These are phyloP conservation scores for Aspergillus melleus DNA, from an alignment of 2,329 filamentous ascomycete species.

Conservation along the genomic window DNA sequence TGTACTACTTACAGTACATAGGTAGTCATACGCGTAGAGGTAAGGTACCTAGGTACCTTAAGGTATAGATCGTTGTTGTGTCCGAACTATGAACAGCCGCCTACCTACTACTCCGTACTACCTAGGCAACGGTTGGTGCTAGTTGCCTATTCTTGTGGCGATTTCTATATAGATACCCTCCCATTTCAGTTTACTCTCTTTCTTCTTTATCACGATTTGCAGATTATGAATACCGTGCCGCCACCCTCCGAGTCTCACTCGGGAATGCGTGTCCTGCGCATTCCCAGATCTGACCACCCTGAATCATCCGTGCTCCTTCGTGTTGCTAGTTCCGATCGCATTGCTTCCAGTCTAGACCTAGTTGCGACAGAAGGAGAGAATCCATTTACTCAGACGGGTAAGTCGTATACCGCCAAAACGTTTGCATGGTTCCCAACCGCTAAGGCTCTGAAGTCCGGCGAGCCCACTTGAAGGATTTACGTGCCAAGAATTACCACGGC, in stretches of 20 bases:
- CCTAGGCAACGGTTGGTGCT: not conserved
- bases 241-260: constrained; percentile 10
- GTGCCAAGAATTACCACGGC: constrained; percentile 45
- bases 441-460: constrained; percentile 37
- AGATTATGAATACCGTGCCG: constrained; percentile 4
- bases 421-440: not conserved
- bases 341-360: constrained; percentile 54
- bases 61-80: too few species aligned
- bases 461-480: constrained; percentile 36
- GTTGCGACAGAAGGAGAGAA: constrained; percentile 59
- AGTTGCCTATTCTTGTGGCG: not conserved
- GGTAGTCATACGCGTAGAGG: too few species aligned
- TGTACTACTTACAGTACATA: too few species aligned
- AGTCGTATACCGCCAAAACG: constrained; percentile 5
- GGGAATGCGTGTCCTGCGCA: constrained; percentile 46
- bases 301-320: constrained; percentile 51
- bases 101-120: not conserved
- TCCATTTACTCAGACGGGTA: constrained; percentile 53
- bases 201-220: not conserved
- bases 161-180: too few species aligned
- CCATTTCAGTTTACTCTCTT: not conserved
- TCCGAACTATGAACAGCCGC: not conserved
- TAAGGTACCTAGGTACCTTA: too few species aligned
- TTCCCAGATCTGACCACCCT: constrained; percentile 48
- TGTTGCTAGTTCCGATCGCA: constrained; percentile 39